phyloP scores from a whole-genome alignment of 2,329 filamentous ascomycete species.

The Apiospora koreana region DNA sequence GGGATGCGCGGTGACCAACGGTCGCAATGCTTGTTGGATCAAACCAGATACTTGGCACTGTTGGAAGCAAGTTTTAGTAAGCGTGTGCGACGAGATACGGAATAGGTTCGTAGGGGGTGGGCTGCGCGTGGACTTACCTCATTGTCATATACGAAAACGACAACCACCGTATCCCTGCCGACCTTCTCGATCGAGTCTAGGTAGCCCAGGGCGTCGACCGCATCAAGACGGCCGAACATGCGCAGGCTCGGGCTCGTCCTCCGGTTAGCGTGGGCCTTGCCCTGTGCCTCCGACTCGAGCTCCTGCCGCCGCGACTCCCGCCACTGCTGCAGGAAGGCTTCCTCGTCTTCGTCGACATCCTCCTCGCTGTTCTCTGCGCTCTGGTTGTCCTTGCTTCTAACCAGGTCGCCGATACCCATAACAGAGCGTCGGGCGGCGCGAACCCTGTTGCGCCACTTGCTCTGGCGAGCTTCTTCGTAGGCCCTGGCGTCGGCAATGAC shows the following conservation, averaged over 20 bases:
- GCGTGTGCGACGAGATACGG: conserved; percentile 21
- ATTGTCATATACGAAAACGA: conserved; percentile 91
- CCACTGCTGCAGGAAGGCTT: conserved; percentile 83
- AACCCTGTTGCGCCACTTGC: conserved; percentile 55
- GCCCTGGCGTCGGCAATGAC: conserved; percentile 82
- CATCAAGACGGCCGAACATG: conserved; percentile 76
- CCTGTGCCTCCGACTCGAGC: conserved; percentile 65
- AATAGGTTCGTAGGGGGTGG: background rate
- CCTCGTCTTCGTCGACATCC: conserved; percentile 63
- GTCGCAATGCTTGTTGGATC: conserved; percentile 76
- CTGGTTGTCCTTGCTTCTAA: conserved; percentile 30
- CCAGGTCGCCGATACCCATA: conserved; percentile 45
- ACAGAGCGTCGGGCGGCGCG: conserved; percentile 56
- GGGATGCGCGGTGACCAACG: conserved; percentile 70
- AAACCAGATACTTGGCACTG: conserved; percentile 78
- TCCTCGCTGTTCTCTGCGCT: conserved; percentile 44
- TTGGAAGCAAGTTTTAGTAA: conserved; percentile 24
- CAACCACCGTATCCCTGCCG: conserved; percentile 75
- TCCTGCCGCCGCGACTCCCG: conserved; percentile 77
- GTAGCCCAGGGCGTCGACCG: conserved; percentile 88
- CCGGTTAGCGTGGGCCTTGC: conserved; percentile 57
- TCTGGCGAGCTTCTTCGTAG: conserved; percentile 67
- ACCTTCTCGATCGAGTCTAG: conserved; percentile 97
- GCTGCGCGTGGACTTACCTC: conserved; percentile 59
- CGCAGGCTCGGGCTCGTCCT: conserved; percentile 76